Evolutionary conservation across 352 stramenopile genomes (phyloP), one percentile per base, ranked within the genome.

Genomic region (Phytophthora gonapodyides): DNA sequence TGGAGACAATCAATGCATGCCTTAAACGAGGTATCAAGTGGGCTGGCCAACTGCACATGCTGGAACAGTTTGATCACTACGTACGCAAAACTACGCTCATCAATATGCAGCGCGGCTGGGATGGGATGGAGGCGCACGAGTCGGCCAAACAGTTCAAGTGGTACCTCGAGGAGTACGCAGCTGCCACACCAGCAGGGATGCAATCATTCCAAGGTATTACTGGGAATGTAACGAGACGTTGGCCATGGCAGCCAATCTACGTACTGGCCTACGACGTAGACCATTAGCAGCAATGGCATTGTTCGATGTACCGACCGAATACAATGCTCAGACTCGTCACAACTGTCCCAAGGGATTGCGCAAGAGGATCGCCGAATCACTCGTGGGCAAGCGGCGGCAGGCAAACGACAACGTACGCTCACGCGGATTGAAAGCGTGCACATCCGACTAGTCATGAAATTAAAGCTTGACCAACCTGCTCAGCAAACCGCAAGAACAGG

Each of bases 61-160:
- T 7, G 10, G 45, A 50, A 13, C 55, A 63, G 21, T 56, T 51
- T n/a, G 16, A 24, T 1, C 55, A 63, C 15, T 38, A 30, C 8
- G 15, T 12, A 2, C 31, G 53, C 13, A 40, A 9, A 5, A 53
- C 8, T 1, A 56, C 36, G 1, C 7, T 63, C 3, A 21, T 44
- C 2, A 56, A 56, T 12, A 16, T 50, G 7, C 2, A 44, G 0
- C 34, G 38, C 2, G 47, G 57, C 4, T 53, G 47, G 47, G 11
- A 15, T 1, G 27, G 17, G 2, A 60, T 60, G 58, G 13, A 8
- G 1, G 5, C 34, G 0, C 11, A n/a, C 3, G 41, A 55, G 30
- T 60, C 48, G 10, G 13, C 3, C 0, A 59, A 66, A 21, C 48
- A 55, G 19, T 59, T 59, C 16, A 59, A 45, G 12, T 66, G 48